Base-by-base conservation (phyloP, 2,329 filamentous ascomycete species). In the Neoascochyta sp. region DNA sequence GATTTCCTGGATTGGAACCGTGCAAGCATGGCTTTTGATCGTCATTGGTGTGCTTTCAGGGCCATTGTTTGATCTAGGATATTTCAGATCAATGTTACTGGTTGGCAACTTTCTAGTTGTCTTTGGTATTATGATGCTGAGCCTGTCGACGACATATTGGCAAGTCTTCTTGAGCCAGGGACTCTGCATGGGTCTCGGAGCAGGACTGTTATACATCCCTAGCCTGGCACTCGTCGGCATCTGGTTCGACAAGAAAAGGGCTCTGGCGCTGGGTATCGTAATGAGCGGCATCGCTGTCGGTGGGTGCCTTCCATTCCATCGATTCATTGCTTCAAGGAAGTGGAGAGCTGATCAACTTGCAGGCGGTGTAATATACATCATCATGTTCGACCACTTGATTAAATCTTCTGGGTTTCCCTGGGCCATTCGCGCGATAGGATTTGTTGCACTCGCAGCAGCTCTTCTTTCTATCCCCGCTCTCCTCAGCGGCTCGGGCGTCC, bases 81-180 rank as follows among this genome's bases (percentile, higher is more conserved):
- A 66, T 32, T 68, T 69, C 45, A 57, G 63, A 1, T 51, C 78
- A 2, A 46, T 77, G 16, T 40, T 60, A 25, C 36, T 53, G 32
- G 39, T 47, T 2, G 77, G 78, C 10, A 71, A 70, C 2, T 75
- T 39, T 53, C 65, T 63, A 2, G 69, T 78, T 23, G 71, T 81
- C 4, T 73, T 81, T 30, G 73, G 75, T 3, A 57, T 81, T 8
- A 80, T 82, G 74, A 79, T 80, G 75, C 64, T 75, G 1, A 74
- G 69, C 13, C 52, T 81, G 41, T 77, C 63, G 25, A 71, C 63
- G 3, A 43, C 69, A 29, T 76, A 74, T 43, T 76, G 73, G 52
- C 73, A 76, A 34, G 68, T 75, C 30, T 57, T 76, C 22, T 66
- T 77, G 3, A 63, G 71, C 0, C 75, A 78, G 41, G 71, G 70